Evolutionary conservation across 1,139 yeast genomes (phyloP), one percentile per base, ranked within the genome.

Genomic region (Cylindricascospora bacillispora): DNA sequence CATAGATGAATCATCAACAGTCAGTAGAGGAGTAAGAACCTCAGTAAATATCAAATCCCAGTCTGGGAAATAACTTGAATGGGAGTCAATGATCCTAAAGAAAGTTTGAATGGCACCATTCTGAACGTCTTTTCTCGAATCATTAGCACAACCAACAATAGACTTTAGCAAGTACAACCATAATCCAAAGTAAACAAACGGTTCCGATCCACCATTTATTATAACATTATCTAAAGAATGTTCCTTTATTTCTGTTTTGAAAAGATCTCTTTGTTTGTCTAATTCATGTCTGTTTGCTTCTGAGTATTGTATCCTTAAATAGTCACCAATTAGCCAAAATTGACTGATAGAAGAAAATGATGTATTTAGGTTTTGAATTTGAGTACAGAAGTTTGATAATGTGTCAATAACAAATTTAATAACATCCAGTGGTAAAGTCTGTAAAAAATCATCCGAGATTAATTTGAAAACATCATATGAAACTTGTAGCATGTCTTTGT

Each of bases 281-380:
- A 28, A 23, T 13, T 25, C 16, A 6, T 27, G 13, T 3, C 15
- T 11, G 9, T 13, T 9, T 24, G 18, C 16, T n/a, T 10, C n/a
- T 6, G 28, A 13, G 19, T 26, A 13, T 10, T 22, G 20, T 14
- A 52, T 50, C 35, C 67, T 71, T 28, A 81, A 58, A 33, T 77
- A 72, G 48, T 86, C 97, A 41, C 94, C 79, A 6, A 86, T 70
- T 20, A 79, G 55, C 97, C 97, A 89, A 47, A 83, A 86, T 44
- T 83, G 81, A 44, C 95, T 81, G 6, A 85, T 80, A 0, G 95
- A 75, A 31, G 93, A 81, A 49, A 86, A 85, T 0, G 95, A 81
- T 21, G 83, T 80, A 49, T 89, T 89, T 42, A 86, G 56, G 42
- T 85, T 94, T 37, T 60, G 63, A 2, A 55, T 56, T 45, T 89